phyloP scores from a whole-genome alignment of 805 yeast species.

The Metschnikowia reukaufii region DNA sequence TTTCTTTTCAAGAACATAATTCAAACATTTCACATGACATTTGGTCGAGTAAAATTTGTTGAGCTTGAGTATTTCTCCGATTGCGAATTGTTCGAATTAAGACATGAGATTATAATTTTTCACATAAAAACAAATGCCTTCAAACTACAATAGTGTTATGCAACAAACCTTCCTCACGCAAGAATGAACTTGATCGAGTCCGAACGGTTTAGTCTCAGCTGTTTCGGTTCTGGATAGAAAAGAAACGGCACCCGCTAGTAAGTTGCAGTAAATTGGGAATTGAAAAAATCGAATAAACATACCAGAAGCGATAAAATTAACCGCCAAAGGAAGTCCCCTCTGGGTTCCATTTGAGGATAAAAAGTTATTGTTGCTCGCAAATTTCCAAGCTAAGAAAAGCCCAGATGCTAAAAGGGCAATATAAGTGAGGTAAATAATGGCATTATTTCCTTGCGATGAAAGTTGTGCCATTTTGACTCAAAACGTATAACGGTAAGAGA shows the following conservation, averaged over 20 bases:
- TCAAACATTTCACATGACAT: too few relatives aligned
- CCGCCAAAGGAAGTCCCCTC: conserved; percentile 73
- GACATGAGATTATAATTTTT: neutral
- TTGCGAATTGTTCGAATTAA: neutral
- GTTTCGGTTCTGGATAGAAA: conserved; percentile 23
- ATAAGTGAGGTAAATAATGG: conserved; percentile 43
- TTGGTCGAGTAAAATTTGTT: too few relatives aligned
- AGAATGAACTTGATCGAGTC: conserved; percentile 81
- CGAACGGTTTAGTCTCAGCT: conserved; percentile 75
- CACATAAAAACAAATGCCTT: neutral
- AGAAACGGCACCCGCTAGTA: conserved; percentile 49
- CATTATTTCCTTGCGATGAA: conserved; percentile 37
- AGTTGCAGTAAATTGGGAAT: conserved; percentile 10
- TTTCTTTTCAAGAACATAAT: too few relatives aligned
- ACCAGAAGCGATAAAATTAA: conserved; percentile 91
- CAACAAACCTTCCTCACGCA: conserved; percentile 66
- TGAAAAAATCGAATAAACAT: conserved; percentile 29
- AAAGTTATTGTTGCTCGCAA: conserved; percentile 53
- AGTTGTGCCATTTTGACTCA: conserved; percentile 13
- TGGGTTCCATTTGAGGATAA: conserved; percentile 80
- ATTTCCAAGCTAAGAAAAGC: conserved; percentile 53
- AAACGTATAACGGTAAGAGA: neutral
- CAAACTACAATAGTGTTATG: conserved; percentile 6
- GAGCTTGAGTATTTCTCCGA: neutral
- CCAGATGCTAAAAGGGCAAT: conserved; percentile 42